Percentiles rank a stretch among this genome's conserved stretches.
Conservation (phyloP, 108 stramenopile genomes). For the Asterionellopsis glacialis region DNA sequence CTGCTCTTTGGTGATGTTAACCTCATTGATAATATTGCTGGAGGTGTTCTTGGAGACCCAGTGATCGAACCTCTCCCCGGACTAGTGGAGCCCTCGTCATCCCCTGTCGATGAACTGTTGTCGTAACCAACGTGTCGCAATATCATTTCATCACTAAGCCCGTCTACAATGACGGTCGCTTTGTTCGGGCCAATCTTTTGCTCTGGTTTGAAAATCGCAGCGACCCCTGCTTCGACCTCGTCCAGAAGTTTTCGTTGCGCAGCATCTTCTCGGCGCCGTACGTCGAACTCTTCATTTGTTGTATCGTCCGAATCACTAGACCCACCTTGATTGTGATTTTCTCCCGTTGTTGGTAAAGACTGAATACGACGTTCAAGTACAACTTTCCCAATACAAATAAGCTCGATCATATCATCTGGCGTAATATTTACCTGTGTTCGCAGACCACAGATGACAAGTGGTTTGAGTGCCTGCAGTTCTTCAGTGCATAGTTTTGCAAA, state of each 20-base stretch:
- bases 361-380: slow-evolving; percentile 47
- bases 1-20: slow-evolving; percentile 14
- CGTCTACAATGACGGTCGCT: slow-evolving; percentile 52
- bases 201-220: slow-evolving; percentile 24
- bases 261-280: slow-evolving; percentile 49
- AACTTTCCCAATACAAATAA: slow-evolving; percentile 72
- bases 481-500: slow-evolving; percentile 69
- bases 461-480: slow-evolving; percentile 42
- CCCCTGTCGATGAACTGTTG: neutral
- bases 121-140: slow-evolving; percentile 14
- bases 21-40: neutral
- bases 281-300: slow-evolving; percentile 43
- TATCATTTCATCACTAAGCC: slow-evolving; percentile 53
- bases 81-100: neutral
- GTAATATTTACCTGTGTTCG: slow-evolving; percentile 87
- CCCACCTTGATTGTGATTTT: slow-evolving; percentile 19
- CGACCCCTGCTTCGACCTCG: slow-evolving; percentile 46
- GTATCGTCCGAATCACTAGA: slow-evolving; percentile 47
- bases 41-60: neutral
- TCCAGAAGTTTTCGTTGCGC: slow-evolving; percentile 45
- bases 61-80: neutral
- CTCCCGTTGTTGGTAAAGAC: slow-evolving; percentile 16
- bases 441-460: slow-evolving; percentile 69
- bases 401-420: slow-evolving; percentile 86
- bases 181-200: slow-evolving; percentile 30